Conservation (phyloP, 164 flowering plant genomes). For the Tetracentron sinense region DNA sequence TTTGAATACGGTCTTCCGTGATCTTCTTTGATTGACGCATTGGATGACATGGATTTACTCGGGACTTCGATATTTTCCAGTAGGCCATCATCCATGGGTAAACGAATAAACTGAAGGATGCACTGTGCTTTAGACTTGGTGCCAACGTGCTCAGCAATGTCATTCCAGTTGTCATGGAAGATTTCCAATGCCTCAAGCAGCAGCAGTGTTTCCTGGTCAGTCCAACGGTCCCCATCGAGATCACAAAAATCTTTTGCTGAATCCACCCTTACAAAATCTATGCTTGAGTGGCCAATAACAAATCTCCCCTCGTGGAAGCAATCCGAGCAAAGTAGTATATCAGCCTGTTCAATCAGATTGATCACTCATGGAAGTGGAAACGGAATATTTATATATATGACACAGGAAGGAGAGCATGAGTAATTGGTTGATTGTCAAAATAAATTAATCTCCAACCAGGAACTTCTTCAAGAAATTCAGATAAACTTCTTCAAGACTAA, state of each 20-base stretch:
- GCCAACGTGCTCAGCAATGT: slow-evolving; percentile 94
- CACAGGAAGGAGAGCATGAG: not conserved
- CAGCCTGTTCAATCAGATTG: slow-evolving; percentile 61
- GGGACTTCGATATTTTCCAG: slow-evolving; percentile 79
- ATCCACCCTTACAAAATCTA: slow-evolving; percentile 72
- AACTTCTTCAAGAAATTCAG: not conserved
- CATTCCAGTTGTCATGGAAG: slow-evolving; percentile 86
- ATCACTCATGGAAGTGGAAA: slow-evolving; percentile 11
- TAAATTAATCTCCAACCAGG: not conserved
- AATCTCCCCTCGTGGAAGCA: slow-evolving; percentile 91
- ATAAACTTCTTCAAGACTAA: too few relatives aligned
- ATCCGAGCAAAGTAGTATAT: slow-evolving; percentile 61
- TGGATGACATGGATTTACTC: slow-evolving; percentile 26
- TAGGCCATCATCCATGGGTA: slow-evolving; percentile 76
- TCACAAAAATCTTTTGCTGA: slow-evolving; percentile 63
- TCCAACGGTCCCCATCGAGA: slow-evolving; percentile 85
- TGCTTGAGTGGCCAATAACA: slow-evolving; percentile 82
- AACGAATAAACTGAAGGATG: slow-evolving; percentile 83
- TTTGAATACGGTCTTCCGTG: slow-evolving; percentile 28
- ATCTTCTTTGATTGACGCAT: slow-evolving; percentile 29
- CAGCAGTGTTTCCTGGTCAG: slow-evolving; percentile 85
- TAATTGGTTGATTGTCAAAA: too few relatives aligned
- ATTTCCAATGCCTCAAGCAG: slow-evolving; percentile 85
- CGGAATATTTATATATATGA: slow-evolving; percentile 8
- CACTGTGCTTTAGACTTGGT: slow-evolving; percentile 96